A percentile compares a stretch with the other conserved stretches of the same genome.
These are phyloP conservation scores for Onygena corvina DNA, from an alignment of 2,329 filamentous ascomycete genomes.

Conservation along the genomic window DNA sequence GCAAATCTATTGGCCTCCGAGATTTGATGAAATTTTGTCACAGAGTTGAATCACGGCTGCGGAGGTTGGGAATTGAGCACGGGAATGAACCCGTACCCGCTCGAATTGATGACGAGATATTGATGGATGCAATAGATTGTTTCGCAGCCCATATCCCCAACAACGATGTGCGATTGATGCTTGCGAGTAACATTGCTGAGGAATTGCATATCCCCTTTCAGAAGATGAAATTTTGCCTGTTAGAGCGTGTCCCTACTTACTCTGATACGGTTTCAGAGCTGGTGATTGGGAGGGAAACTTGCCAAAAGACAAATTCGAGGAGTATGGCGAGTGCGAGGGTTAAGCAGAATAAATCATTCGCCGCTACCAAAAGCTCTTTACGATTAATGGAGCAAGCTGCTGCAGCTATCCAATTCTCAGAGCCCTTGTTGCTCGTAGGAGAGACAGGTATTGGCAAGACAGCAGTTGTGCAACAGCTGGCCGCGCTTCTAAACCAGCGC, in stretches of 20 bases:
- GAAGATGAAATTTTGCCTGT: constrained; percentile 64
- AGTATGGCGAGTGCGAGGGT: constrained; percentile 31
- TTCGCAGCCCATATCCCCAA: constrained; percentile 73
- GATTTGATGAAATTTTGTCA: constrained; percentile 89
- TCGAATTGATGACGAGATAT: constrained; percentile 65
- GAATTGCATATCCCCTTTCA: constrained; percentile 79
- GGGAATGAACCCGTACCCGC: constrained; percentile 62
- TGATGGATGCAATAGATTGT: constrained; percentile 85
- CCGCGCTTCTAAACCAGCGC: constrained; percentile 69
- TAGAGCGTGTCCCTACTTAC: constrained; percentile 58
- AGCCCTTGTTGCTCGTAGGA: constrained; percentile 88
- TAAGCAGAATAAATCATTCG: constrained; percentile 50
- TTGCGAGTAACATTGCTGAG: constrained; percentile 58
- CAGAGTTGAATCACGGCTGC: constrained; percentile 56
- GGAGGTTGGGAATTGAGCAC: constrained; percentile 46
- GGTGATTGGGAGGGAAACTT: constrained; percentile 52
- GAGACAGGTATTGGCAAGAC: constrained; percentile 99
- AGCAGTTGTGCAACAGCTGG: constrained; percentile 85
- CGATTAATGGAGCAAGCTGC: constrained; percentile 79
- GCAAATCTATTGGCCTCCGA: constrained; percentile 53
- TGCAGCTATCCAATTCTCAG: constrained; percentile 66
- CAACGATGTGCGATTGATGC: constrained; percentile 44
- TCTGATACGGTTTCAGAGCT: constrained; percentile 49
- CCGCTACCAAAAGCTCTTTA: constrained; percentile 74
- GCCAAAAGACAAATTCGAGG: constrained; percentile 46